Evolutionary conservation across 495 filamentous ascomycete species (phyloP).

Genomic region (Tuber borchii): DNA sequence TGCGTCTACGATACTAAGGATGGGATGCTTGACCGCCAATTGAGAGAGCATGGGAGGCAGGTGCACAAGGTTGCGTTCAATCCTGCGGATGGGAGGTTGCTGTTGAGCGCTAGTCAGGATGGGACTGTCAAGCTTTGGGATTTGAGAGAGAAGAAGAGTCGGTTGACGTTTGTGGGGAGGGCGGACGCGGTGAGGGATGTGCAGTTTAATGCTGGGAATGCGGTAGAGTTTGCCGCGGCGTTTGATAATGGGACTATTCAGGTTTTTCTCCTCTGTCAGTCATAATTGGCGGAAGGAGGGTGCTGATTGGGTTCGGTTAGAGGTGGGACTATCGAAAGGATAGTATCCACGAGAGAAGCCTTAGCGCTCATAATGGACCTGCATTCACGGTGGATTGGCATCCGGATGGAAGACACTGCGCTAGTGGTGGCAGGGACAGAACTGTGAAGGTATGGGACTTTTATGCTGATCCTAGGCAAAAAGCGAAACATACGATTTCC

Average conservation of each 20-base stretch:
- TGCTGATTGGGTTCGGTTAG: slow-evolving; percentile 41
- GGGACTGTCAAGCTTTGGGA: slow-evolving; percentile 80
- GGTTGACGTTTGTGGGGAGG: slow-evolving; percentile 55
- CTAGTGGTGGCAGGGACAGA: slow-evolving; percentile 67
- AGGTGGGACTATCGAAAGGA: slow-evolving; percentile 62
- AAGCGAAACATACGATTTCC: slow-evolving; percentile 58
- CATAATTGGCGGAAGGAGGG: slow-evolving; percentile 43
- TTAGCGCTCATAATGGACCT: slow-evolving; percentile 74
- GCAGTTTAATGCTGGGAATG: slow-evolving; percentile 51
- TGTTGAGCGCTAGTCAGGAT: slow-evolving; percentile 90
- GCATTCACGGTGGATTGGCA: slow-evolving; percentile 91
- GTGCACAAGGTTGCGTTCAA: slow-evolving; percentile 89
- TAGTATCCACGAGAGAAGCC: slow-evolving; percentile 58
- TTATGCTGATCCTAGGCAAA: slow-evolving; percentile 72
- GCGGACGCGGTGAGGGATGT: slow-evolving; percentile 72
- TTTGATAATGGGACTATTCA: slow-evolving; percentile 60
- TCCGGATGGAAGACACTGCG: slow-evolving; percentile 82
- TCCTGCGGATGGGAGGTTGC: slow-evolving; percentile 64
- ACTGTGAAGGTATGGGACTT: slow-evolving; percentile 91
- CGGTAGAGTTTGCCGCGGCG: slow-evolving; percentile 76
- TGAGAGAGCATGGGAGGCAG: slow-evolving; percentile 73
- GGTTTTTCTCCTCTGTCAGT: slow-evolving; percentile 17
- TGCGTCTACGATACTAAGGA: slow-evolving; percentile 52
- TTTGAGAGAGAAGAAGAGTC: slow-evolving; percentile 55
- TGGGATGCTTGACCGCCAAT: slow-evolving; percentile 29